phyloP scores from a whole-genome alignment of 495 filamentous ascomycete genomes.

The Hypomontagnella monticulosa region DNA sequence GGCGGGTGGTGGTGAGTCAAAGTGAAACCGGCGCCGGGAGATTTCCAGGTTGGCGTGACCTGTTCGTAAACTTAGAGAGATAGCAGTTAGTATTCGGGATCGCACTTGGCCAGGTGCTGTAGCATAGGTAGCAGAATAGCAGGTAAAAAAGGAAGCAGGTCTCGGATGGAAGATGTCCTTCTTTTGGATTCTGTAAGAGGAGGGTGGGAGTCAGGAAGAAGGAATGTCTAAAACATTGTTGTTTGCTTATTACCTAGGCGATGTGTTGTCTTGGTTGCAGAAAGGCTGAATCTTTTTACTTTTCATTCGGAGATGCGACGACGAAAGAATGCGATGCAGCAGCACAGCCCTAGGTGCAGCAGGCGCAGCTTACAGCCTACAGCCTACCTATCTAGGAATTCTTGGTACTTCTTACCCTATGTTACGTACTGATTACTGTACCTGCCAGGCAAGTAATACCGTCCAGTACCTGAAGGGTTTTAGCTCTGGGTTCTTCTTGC shows the following conservation, averaged over 20 bases:
- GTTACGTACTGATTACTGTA: neutral
- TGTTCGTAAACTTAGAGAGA: conserved; percentile 17
- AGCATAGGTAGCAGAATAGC: neutral
- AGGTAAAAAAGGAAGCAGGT: conserved; percentile 3
- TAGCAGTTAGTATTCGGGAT: neutral
- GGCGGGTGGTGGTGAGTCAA: conserved; percentile 3
- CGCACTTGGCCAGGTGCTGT: neutral
- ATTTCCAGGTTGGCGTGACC: conserved; percentile 14
- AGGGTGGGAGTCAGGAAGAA: neutral
- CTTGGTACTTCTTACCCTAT: neutral
- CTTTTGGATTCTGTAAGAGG: conserved; percentile 11
- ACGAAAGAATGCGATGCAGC: conserved; percentile 37
- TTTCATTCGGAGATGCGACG: conserved; percentile 27
- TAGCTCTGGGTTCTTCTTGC: too few species aligned
- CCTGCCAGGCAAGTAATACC: neutral
- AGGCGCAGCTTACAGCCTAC: conserved; percentile 3
- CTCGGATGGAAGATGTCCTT: conserved; percentile 6
- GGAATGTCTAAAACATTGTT: conserved; percentile 30
- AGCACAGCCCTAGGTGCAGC: conserved; percentile 36
- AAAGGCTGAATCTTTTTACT: conserved; percentile 32
- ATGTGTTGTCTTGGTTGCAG: conserved; percentile 6
- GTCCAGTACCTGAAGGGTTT: too few species aligned
- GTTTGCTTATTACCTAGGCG: conserved; percentile 37
- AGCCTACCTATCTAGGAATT: conserved; percentile 9
- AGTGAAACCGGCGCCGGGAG: conserved; percentile 11